Evolutionary conservation across 2,329 filamentous ascomycete species (phyloP), one percentile per base, ranked within the genome.

Genomic region (Aureobasidium vineae): DNA sequence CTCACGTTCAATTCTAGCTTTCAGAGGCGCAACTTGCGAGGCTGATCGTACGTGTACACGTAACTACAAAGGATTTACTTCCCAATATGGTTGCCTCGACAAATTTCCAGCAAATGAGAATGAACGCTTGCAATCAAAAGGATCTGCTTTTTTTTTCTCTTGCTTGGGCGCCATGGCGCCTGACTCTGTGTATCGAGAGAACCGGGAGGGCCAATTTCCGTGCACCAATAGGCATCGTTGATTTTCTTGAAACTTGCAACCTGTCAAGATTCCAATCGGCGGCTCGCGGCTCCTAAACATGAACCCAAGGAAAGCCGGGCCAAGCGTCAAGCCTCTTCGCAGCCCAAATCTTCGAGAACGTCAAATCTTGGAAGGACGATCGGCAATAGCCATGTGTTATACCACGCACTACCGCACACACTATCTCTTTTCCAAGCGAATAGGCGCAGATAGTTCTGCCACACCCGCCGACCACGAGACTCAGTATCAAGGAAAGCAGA

Each of bases 201-300:
- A 36, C 26, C 26, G 61, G 23, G 36, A 43, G 38, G 19, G 21
- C 47, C 16, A 53, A 64, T 64, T 64, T 64, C 61, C 40, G n/a
- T 54, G 23, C 8, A 54, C 61, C 61, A 64, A 64, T 54, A n/a
- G 16, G 33, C 45, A 36, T 40, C 59, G 31, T 28, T 7, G 19
- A 6, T 16, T 13, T n/a, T 26, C 49, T 43, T 11, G 61, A 54
- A 54, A 64, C 36, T 64, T 64, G 61, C 61, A 64, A 64, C 61
- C 61, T 64, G 61, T 64, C 61, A 64, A 64, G 49, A 53, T 64
- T 54, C 61, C 61, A 64, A 54, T 54, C 61, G 49, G 61, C 61
- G 61, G 61, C 61, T 64, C 49, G 61, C 61, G 61, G 61, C 61
- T 64, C 61, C 53, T 26, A 64, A 43, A 45, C 28, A 54, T 33